These are phyloP conservation scores for Vickermania spadyakhi DNA, from an alignment of 208 protist species.

Conservation along the genomic window DNA sequence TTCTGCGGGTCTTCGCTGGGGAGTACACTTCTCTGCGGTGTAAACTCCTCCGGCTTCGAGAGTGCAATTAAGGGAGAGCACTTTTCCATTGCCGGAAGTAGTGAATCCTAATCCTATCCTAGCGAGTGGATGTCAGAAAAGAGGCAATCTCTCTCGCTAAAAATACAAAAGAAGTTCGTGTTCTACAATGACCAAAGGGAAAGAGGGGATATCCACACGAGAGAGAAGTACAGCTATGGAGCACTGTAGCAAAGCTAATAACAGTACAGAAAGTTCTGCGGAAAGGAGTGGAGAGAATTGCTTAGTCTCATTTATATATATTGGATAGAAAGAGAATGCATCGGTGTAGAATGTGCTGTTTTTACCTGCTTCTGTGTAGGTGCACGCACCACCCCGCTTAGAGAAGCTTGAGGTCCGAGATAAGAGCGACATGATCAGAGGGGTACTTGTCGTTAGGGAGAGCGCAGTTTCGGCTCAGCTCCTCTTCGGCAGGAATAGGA, in stretches of 20 bases:
- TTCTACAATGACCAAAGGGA: too few species aligned
- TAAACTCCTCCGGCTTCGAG: neutral
- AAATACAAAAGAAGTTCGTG: too few species aligned
- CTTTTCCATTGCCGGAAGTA: neutral
- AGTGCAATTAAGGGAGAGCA: neutral
- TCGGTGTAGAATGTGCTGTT: too few species aligned
- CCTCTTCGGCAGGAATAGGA: conserved; percentile 63
- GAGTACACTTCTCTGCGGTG: neutral
- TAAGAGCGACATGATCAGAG: conserved; percentile 87
- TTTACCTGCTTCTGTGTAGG: neutral
- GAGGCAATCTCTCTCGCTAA: too few species aligned
- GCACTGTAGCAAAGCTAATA: neutral
- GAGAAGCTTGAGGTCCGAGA: conserved; percentile 45
- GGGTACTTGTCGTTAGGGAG: conserved; percentile 82
- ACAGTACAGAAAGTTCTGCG: neutral
- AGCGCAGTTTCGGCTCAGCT: conserved; percentile 66
- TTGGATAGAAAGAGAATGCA: too few species aligned
- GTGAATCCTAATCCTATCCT: too few species aligned
- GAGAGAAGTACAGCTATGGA: too few species aligned
- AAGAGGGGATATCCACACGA: too few species aligned
- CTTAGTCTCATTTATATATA: too few species aligned
- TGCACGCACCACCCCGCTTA: neutral
- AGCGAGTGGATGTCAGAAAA: too few species aligned
- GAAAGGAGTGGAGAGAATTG: neutral
- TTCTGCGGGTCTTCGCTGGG: neutral